Percentiles rank a stretch among this genome's conserved stretches.
Conservation (phyloP, 148 eudicot genomes). For the Suaeda aralocaspica region DNA sequence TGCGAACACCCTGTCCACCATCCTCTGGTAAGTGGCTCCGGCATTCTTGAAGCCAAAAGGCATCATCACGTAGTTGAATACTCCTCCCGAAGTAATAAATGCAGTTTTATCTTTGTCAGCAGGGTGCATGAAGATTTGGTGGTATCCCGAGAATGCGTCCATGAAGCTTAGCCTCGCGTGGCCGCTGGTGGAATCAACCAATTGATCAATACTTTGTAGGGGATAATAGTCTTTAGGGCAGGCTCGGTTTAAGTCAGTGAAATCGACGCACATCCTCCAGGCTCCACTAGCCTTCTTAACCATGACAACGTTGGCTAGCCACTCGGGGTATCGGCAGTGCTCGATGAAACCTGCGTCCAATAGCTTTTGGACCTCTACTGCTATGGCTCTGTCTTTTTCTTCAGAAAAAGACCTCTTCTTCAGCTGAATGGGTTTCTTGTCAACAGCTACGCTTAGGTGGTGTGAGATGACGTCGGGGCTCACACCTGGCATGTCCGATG, state of each 20-base stretch:
- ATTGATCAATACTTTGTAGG: background rate
- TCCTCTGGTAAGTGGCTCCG: background rate
- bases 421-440: background rate
- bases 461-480: background rate
- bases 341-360: background rate
- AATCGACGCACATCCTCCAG: background rate
- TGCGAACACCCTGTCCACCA: background rate
- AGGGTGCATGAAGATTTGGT: background rate
- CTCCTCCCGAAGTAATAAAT: background rate
- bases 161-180: background rate
- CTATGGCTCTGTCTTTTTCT: background rate
- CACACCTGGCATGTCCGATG: background rate
- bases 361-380: background rate
- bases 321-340: background rate
- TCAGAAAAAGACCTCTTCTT: background rate
- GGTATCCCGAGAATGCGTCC: background rate
- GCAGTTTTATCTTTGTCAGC: background rate
- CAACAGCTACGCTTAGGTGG: background rate
- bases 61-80: background rate
- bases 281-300: background rate
- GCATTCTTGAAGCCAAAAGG: background rate
- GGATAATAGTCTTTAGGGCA: background rate
- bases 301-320: slow-evolving; percentile 1
- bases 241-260: background rate
- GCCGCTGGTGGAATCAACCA: background rate